A percentile compares a stretch with the other conserved stretches of the same genome.
Evolutionary conservation across 352 stramenopile genomes (phyloP).

Genomic region (Nannochloropsis limnetica): DNA sequence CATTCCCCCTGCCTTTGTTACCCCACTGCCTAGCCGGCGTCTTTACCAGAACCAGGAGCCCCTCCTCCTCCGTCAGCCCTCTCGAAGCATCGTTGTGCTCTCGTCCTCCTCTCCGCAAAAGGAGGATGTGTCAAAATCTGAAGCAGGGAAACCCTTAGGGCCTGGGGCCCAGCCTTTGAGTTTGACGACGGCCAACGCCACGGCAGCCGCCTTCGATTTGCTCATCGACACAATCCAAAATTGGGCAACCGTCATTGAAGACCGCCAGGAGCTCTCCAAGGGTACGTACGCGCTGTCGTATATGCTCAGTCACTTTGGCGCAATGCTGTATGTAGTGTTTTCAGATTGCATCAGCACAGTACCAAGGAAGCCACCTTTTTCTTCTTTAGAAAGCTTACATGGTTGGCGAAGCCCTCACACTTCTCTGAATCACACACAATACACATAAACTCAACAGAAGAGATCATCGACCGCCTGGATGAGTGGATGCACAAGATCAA

Average conservation of each 20-base stretch:
- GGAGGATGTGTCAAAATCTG: not conserved
- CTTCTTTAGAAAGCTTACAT: not conserved
- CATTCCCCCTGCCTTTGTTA: not conserved
- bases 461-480: constrained; percentile 30
- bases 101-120: not conserved
- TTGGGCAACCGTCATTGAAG: not conserved
- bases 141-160: not conserved
- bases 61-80: not conserved
- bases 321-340: no score
- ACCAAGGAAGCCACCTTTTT: not conserved
- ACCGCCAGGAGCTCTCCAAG: constrained; percentile 10
- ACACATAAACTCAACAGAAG: not conserved
- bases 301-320: no score
- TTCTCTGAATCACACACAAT: not conserved
- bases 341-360: no score
- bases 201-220: not conserved
- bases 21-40: not conserved
- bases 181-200: constrained; percentile 1
- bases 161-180: not conserved
- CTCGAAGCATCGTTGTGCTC: not conserved
- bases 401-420: not conserved
- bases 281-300: not conserved
- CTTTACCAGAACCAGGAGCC: not conserved
- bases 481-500: constrained; percentile 30
- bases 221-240: constrained; percentile 2